phyloP scores from a whole-genome alignment of 2,329 filamentous ascomycete species.

The Furcasterigmium sp. region DNA sequence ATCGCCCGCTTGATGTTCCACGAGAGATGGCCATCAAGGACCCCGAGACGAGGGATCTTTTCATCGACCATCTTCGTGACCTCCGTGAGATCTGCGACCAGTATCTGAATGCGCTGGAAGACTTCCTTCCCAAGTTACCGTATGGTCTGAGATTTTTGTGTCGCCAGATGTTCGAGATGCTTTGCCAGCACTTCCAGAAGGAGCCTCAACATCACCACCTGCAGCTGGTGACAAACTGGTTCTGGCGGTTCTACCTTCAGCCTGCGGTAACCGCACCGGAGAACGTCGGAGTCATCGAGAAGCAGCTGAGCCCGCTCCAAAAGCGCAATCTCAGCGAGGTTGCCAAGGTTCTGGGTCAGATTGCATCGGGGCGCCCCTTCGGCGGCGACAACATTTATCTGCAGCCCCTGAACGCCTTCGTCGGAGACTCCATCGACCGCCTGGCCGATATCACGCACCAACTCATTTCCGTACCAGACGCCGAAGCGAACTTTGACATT shows the following conservation, averaged over 20 bases:
- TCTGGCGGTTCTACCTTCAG: conserved; percentile 92
- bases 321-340: conserved; percentile 90
- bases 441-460: conserved; percentile 70
- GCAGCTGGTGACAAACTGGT: conserved; percentile 82
- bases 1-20: conserved; percentile 75
- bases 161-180: conserved; percentile 75
- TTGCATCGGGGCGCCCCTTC: conserved; percentile 83
- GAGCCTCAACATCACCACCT: conserved; percentile 75
- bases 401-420: conserved; percentile 88
- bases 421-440: conserved; percentile 78
- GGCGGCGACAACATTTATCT: conserved; percentile 93
- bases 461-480: conserved; percentile 77
- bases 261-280: conserved; percentile 87
- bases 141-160: conserved; percentile 88
- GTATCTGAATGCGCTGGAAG: conserved; percentile 77
- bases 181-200: conserved; percentile 71
- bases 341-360: conserved; percentile 84
- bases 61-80: conserved; percentile 91
- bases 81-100: conserved; percentile 92
- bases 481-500: conserved; percentile 92
- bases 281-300: conserved; percentile 88
- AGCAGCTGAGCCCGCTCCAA: conserved; percentile 81
- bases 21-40: conserved; percentile 95
- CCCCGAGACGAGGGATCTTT: conserved; percentile 83
- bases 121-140: conserved; percentile 80